Evolutionary conservation across 495 filamentous ascomycete genomes (phyloP).

Genomic region (Neurospora sublineolata): DNA sequence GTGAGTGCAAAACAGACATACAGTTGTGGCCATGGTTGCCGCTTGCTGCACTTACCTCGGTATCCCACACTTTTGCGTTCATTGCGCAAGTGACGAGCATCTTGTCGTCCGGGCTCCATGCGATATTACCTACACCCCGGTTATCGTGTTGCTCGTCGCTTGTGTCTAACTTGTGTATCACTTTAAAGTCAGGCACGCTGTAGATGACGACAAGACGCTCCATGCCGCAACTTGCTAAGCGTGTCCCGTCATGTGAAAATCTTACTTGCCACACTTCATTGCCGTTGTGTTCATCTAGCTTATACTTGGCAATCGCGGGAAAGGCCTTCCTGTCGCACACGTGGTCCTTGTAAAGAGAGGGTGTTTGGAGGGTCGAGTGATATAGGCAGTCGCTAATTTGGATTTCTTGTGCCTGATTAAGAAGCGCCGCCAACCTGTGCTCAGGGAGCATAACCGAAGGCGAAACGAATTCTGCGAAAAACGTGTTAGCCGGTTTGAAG

Average conservation of each 20-base stretch:
- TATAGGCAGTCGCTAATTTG: slow-evolving; percentile 80
- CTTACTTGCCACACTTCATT: slow-evolving; percentile 76
- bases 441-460: slow-evolving; percentile 98
- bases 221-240: slow-evolving; percentile 69
- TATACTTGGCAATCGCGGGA: slow-evolving; percentile 51
- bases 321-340: slow-evolving; percentile 70
- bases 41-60: slow-evolving; percentile 42
- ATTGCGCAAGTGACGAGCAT: slow-evolving; percentile 72
- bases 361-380: slow-evolving; percentile 69
- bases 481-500: slow-evolving; percentile 2
- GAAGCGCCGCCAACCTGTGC: slow-evolving; percentile 74
- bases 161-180: slow-evolving; percentile 51
- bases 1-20: background rate
- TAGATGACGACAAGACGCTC: slow-evolving; percentile 72
- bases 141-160: slow-evolving; percentile 53
- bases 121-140: slow-evolving; percentile 55
- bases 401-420: slow-evolving; percentile 67
- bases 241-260: slow-evolving; percentile 83
- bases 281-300: slow-evolving; percentile 63
- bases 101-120: slow-evolving; percentile 87
- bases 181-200: slow-evolving; percentile 57
- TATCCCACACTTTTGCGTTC: slow-evolving; percentile 75
- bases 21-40: background rate
- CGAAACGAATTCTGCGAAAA: slow-evolving; percentile 63
- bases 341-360: slow-evolving; percentile 85